These are phyloP conservation scores for Acaromyces ingoldii DNA, from an alignment of 1,284 basidiomycete genomes.

Conservation along the genomic window DNA sequence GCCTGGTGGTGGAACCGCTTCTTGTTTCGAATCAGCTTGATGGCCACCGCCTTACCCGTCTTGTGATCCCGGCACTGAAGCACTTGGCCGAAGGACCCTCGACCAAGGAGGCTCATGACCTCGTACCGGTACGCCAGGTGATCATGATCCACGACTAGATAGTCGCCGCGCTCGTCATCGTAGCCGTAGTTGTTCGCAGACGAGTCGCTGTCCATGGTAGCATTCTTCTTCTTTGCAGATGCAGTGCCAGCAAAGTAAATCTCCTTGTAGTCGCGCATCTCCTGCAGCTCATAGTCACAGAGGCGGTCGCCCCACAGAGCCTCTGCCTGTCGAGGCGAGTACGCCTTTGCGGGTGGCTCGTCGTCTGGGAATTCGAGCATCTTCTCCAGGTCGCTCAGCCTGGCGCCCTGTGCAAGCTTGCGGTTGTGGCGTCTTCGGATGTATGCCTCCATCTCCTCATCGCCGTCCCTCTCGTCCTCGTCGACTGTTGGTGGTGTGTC, in stretches of 20 bases:
- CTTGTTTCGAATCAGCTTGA: constrained; percentile 99
- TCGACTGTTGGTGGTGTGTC: constrained; percentile 25
- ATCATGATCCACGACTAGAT: constrained; percentile 80
- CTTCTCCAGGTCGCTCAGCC: constrained; percentile 79
- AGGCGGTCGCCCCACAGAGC: constrained; percentile 53
- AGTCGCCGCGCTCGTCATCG: constrained; percentile 97
- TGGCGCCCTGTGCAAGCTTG: constrained; percentile 71
- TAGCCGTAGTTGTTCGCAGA: constrained; percentile 87
- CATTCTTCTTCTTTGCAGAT: constrained; percentile 38
- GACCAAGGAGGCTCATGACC: constrained; percentile 83
- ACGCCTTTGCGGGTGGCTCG: constrained; percentile 64
- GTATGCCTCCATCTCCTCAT: constrained; percentile 95
- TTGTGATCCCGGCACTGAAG: constrained; percentile 92
- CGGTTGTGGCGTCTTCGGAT: constrained; percentile 83
- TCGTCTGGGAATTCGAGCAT: constrained; percentile 90
- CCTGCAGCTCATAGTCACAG: constrained; percentile 72
- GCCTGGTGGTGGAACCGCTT: constrained; percentile 99
- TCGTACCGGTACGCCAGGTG: constrained; percentile 96
- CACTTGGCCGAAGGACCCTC: constrained; percentile 98
- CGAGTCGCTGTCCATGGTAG: constrained; percentile 59
- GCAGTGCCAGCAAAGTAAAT: constrained; percentile 73
- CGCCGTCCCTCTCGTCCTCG: constrained; percentile 84
- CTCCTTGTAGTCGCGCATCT: constrained; percentile 78
- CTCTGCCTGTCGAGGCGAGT: constrained; percentile 61
- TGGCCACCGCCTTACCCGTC: constrained; percentile 91